A percentile compares a stretch with the other conserved stretches of the same genome.
Conservation (phyloP, 495 filamentous ascomycete species). For the Bombardia bombarda region DNA sequence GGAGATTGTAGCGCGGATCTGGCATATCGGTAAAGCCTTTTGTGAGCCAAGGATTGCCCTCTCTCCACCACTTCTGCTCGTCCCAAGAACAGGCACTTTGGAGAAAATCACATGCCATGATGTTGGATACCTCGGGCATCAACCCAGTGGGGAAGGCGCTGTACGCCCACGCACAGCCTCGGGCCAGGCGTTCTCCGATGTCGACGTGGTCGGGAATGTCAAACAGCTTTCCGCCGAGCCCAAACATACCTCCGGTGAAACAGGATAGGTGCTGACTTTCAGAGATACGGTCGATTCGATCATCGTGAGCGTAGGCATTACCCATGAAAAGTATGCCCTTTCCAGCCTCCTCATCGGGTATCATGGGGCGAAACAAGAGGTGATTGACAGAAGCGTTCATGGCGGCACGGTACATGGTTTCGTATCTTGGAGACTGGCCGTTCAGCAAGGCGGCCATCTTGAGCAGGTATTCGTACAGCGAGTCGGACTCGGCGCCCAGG, state of each 20-base stretch:
- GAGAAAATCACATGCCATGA: slow-evolving; percentile 45
- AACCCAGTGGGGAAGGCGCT: slow-evolving; percentile 67
- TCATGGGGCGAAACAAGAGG: slow-evolving; percentile 56
- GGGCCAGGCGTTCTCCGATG: slow-evolving; percentile 64
- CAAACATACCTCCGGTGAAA: slow-evolving; percentile 87
- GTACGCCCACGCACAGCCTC: slow-evolving; percentile 88
- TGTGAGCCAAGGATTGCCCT: slow-evolving; percentile 43
- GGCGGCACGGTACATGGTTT: slow-evolving; percentile 39
- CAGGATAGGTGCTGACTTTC: slow-evolving; percentile 48
- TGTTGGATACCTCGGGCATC: slow-evolving; percentile 70
- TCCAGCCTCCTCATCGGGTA: slow-evolving; percentile 40
- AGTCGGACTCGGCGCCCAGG: slow-evolving; percentile 73
- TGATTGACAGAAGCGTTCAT: slow-evolving; percentile 54
- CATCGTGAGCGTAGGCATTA: neutral
- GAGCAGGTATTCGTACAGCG: slow-evolving; percentile 81
- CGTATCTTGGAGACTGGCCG: slow-evolving; percentile 24
- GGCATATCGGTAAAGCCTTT: slow-evolving; percentile 53
- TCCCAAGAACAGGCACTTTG: slow-evolving; percentile 25
- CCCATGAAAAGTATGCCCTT: slow-evolving; percentile 56
- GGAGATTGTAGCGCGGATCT: slow-evolving; percentile 55
- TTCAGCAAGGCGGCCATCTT: slow-evolving; percentile 45
- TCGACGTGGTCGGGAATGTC: slow-evolving; percentile 60
- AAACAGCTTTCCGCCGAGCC: slow-evolving; percentile 69
- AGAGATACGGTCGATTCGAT: slow-evolving; percentile 9
- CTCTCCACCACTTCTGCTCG: slow-evolving; percentile 19